Base-by-base conservation (phyloP, 139 green algal genomes). In the Picochlorum costavermella region DNA sequence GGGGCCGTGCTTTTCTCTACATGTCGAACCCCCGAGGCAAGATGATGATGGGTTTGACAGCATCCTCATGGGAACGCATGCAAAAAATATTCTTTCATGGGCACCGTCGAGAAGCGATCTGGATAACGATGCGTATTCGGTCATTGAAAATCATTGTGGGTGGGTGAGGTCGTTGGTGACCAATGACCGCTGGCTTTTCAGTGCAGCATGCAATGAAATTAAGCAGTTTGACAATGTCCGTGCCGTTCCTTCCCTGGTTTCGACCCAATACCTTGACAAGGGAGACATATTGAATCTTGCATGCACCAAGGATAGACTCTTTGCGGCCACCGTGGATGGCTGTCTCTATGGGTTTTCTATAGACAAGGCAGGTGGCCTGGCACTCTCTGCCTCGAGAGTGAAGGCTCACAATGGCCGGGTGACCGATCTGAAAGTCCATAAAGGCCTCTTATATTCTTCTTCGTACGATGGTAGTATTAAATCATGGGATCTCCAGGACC, bases 261-360 rank as follows among this genome's bases (percentile, higher is more conserved):
- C 57, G 25, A 68, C 65, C 3, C 67, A 75, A 49, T 73, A 57
- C 29, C 31, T 86, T 17, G 78, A 83, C 48, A 84, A 68, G 16
- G 85, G 85, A 3, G 85, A 92, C 74, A 92, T 92, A 67, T 68
- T 87, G 44, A 69, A 62, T 5, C 70, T 91, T 2, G 74, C 69
- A 16, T 75, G 76, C 2, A 44, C 33, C n/a, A 65, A 67, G 30
- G 61, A 67, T 33, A 49, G 26, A 16, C 69, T 92, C 10, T 91
- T 80, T 65, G 78, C 80, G 2, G 74, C 67, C 17, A 78, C 70
- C 4, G 73, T 81, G 2, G 83, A 90, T 56, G 85, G 85, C 43
- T 69, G 64, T 4, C 64, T 91, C 4, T 57, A 79, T 58, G 74
- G 71, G 2, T 89, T 77, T 72, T 31, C n/a, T 11, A 77, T 89